These are phyloP conservation scores for Posidonia australis DNA, from an alignment of 106 monocot species.

Conservation along the genomic window DNA sequence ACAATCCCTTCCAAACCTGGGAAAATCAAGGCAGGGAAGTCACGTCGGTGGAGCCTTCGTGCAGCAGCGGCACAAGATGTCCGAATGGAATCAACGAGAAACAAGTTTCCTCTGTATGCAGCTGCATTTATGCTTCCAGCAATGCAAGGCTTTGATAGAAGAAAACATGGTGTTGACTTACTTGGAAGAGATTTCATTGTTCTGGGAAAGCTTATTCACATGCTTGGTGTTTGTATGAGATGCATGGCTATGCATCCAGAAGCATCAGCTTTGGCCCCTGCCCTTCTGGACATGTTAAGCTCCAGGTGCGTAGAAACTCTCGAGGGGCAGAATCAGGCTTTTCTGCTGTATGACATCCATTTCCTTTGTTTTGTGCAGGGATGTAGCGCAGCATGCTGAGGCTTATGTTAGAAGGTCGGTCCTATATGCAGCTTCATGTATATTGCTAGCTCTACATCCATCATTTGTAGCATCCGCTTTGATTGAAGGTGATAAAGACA, in stretches of 20 bases:
- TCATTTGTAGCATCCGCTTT: constrained; percentile 81
- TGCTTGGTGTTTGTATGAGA: constrained; percentile 98
- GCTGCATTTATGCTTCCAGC: constrained; percentile 96
- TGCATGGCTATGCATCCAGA: constrained; percentile 88
- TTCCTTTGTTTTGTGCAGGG: constrained; percentile 31
- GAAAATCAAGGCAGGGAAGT: constrained; percentile 64
- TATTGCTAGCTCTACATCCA: constrained; percentile 66
- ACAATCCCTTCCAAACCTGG: constrained; percentile 75
- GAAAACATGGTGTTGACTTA: constrained; percentile 74
- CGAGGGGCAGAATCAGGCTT: not conserved
- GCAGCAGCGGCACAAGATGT: constrained; percentile 18
- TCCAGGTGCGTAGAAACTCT: constrained; percentile 40
- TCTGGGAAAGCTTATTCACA: constrained; percentile 84
- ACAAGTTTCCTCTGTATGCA: constrained; percentile 94
- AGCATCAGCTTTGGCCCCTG: constrained; percentile 60
- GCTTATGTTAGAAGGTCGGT: constrained; percentile 94
- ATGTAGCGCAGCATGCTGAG: constrained; percentile 68
- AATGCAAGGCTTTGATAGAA: constrained; percentile 91
- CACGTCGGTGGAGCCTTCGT: constrained; percentile 69
- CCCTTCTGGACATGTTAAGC: constrained; percentile 86
- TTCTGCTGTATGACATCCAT: not conserved
- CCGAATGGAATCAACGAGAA: constrained; percentile 40
- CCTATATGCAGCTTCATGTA: constrained; percentile 81
- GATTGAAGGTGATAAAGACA: constrained; percentile 73
- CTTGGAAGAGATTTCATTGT: constrained; percentile 89